Evolutionary conservation across 352 stramenopile genomes (phyloP), one percentile per base, ranked within the genome.

Genomic region (Paralagenidium karlingii): DNA sequence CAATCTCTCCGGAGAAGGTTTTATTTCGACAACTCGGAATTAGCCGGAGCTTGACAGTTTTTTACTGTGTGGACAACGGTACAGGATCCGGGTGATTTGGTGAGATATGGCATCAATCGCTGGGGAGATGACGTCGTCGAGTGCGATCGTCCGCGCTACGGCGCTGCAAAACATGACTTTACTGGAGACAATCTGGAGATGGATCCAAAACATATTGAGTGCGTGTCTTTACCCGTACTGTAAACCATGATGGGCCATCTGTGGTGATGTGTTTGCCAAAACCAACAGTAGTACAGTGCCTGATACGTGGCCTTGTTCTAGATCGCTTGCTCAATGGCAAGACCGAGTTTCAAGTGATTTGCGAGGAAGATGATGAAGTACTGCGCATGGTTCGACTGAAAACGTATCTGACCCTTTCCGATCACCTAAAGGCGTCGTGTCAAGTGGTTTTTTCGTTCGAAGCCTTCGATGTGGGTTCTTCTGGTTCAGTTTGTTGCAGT

Each of bases 371-470:
- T 24, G 67, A 87, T 42, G 69, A 86, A 36, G 45, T 80, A 13
- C 30, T 69, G 27, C 71, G 71, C 16, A 65, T 79, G 8, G 61
- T 77, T 42, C 75, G 74, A 40, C 82, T 91, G 25, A 74, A 75
- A 16, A 89, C 78, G 30, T 66, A 61, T 33, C 24, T 85, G 29
- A 73, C 73, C 25, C 65, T 91, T 11, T 82, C 71, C 2, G 45
- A 24, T 6, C 24, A 55, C 27, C 71, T 89, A 21, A 66, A 79
- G 24, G 58, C 60, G 21, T 68, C 61, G n/a, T 85, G 77, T 51
- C 80, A 87, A 27, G 66, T 71, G 3, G 68, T 91, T 24, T 91
- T 91, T 39, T 67, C 82, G 40, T 77, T 75, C 43, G 64, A 87
- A 42, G 47, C 57, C 12, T 88, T 91, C 27, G 52, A 66, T 27